Evolutionary conservation across 1,284 basidiomycete genomes (phyloP).

Genomic region (Irpex sp.): DNA sequence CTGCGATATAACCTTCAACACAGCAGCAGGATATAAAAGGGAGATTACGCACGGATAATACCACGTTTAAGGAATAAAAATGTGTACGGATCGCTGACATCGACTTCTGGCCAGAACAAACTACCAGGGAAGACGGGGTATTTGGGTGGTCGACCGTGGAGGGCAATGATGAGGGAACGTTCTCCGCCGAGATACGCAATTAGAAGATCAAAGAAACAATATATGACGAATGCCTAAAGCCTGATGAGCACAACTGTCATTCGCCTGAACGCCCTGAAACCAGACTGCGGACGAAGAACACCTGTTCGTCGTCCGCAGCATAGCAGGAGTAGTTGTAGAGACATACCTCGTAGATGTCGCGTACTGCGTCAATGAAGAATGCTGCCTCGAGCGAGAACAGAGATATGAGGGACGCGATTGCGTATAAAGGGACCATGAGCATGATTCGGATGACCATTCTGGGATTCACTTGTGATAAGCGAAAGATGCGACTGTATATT

Average conservation of each 20-base stretch:
- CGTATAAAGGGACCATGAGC: slow-evolving; percentile 96
- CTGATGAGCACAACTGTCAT: slow-evolving; percentile 3
- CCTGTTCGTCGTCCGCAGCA: background rate
- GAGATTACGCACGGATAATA: slow-evolving; percentile 73
- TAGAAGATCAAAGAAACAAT: slow-evolving; percentile 85
- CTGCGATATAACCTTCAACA: slow-evolving; percentile 36
- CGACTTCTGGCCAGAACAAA: slow-evolving; percentile 75
- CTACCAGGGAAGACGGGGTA: slow-evolving; percentile 84
- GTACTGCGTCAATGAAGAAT: slow-evolving; percentile 92
- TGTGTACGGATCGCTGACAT: slow-evolving; percentile 91
- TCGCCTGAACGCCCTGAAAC: background rate
- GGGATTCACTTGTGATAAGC: background rate
- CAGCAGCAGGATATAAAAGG: background rate
- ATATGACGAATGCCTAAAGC: slow-evolving; percentile 89
- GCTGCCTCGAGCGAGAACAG: slow-evolving; percentile 93
- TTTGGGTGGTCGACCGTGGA: slow-evolving; percentile 88
- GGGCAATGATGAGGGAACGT: slow-evolving; percentile 84
- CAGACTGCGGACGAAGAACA: background rate
- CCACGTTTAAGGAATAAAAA: slow-evolving; percentile 94
- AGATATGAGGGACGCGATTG: slow-evolving; percentile 87
- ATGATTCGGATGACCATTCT: slow-evolving; percentile 96
- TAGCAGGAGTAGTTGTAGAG: background rate
- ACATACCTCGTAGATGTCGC: slow-evolving; percentile 93
- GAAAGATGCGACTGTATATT: background rate
- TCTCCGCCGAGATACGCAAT: slow-evolving; percentile 91